Conservation (phyloP, 495 filamentous ascomycete species). For the Cercophora newfieldiana region DNA sequence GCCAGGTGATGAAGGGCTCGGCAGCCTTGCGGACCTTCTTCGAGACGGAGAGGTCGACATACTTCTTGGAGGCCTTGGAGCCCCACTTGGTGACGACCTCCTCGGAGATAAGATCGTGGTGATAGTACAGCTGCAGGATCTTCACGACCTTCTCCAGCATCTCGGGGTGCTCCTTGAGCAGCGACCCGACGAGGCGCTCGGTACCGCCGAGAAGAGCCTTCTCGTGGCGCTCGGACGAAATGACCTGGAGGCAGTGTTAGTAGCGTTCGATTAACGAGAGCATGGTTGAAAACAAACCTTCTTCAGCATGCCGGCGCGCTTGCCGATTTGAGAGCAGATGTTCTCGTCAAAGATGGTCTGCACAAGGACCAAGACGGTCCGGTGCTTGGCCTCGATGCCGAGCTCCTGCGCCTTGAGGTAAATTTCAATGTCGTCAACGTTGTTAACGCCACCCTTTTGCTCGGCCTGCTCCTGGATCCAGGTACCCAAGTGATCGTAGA, state of each 20-base stretch:
- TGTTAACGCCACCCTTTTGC: slow-evolving; percentile 67
- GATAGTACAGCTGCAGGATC: slow-evolving; percentile 83
- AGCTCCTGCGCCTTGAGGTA: slow-evolving; percentile 96
- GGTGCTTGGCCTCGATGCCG: slow-evolving; percentile 93
- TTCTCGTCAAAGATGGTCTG: slow-evolving; percentile 92
- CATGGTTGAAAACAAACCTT: slow-evolving; percentile 54
- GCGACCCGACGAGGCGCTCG: slow-evolving; percentile 75
- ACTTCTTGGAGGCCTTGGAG: slow-evolving; percentile 93
- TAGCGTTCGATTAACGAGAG: not conserved
- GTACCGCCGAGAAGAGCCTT: slow-evolving; percentile 97
- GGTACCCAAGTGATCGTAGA: slow-evolving; percentile 89
- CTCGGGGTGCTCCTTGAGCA: slow-evolving; percentile 74
- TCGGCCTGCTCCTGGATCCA: slow-evolving; percentile 81
- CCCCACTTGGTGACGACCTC: slow-evolving; percentile 90
- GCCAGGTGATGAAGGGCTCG: slow-evolving; percentile 91
- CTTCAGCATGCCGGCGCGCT: slow-evolving; percentile 81
- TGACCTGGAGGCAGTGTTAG: slow-evolving; percentile 59
- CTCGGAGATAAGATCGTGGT: slow-evolving; percentile 83
- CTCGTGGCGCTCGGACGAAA: slow-evolving; percentile 87
- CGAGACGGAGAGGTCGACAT: slow-evolving; percentile 84
- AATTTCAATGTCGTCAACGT: slow-evolving; percentile 83
- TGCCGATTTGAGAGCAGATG: slow-evolving; percentile 76
- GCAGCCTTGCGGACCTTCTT: slow-evolving; percentile 96
- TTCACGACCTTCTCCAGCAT: slow-evolving; percentile 76
- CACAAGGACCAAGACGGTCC: slow-evolving; percentile 85